Percentiles rank a stretch among this genome's conserved stretches.
Conservation (phyloP, 306 rosid species). For the Quercus aquifolioides region DNA sequence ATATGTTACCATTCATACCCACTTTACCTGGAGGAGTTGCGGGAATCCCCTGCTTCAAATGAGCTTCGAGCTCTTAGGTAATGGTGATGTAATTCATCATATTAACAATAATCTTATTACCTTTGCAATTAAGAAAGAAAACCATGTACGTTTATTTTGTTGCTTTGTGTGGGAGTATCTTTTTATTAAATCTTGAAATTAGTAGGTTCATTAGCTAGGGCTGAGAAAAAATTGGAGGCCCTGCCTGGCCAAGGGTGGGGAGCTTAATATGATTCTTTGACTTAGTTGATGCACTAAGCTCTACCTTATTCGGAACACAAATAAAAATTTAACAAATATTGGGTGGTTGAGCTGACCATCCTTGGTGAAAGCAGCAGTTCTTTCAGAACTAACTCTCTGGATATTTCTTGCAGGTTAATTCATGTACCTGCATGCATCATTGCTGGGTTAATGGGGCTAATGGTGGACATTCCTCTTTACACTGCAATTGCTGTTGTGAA, state of each 20-base stretch:
- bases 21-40: conserved; percentile 67
- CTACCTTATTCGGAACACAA: neutral
- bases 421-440: conserved; percentile 70
- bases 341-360: neutral
- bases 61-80: conserved; percentile 62
- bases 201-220: neutral
- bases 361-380: neutral
- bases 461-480: conserved; percentile 62
- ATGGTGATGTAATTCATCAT: neutral
- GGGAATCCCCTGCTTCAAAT: conserved; percentile 50
- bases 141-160: neutral
- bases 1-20: conserved; percentile 72
- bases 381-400: conserved; percentile 1
- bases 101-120: neutral
- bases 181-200: neutral
- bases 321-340: neutral
- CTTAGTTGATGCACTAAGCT: neutral
- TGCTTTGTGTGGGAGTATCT: neutral
- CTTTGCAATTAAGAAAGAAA: neutral
- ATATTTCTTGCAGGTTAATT: conserved; percentile 54
- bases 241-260: too few species aligned
- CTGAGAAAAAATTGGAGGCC: neutral
- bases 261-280: neutral
- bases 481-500: conserved; percentile 65
- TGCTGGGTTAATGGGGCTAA: conserved; percentile 57